phyloP scores from a whole-genome alignment of 495 filamentous ascomycete genomes.

The Cetradonia linearis region DNA sequence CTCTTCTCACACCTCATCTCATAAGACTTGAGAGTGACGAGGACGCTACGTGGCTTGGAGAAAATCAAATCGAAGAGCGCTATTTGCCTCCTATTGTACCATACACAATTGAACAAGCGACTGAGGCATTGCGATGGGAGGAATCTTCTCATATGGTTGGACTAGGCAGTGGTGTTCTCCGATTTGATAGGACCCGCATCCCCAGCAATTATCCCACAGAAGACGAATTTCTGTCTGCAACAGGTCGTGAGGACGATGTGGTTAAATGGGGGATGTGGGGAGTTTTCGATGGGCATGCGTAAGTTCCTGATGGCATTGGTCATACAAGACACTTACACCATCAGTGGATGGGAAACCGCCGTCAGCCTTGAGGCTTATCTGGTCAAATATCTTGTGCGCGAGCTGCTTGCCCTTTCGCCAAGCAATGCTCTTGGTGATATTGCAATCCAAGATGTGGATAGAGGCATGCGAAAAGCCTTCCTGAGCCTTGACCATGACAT shows the following conservation, averaged over 20 bases:
- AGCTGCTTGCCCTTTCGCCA: conserved; percentile 27
- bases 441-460: conserved; percentile 30
- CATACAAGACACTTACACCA: background rate
- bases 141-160: background rate
- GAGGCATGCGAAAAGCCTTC: conserved; percentile 40
- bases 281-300: conserved; percentile 43
- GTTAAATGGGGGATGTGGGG: conserved; percentile 40
- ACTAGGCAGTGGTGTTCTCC: conserved; percentile 11
- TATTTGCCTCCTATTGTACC: conserved; percentile 6
- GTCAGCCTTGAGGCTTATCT: conserved; percentile 34
- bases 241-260: conserved; percentile 17
- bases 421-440: conserved; percentile 10
- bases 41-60: background rate
- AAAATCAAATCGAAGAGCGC: background rate
- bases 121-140: conserved; percentile 4
- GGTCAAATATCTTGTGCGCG: conserved; percentile 33
- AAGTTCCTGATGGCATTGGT: background rate
- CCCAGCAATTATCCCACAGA: conserved; percentile 15
- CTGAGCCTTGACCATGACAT: conserved; percentile 41
- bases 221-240: conserved; percentile 6
- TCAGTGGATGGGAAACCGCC: conserved; percentile 36
- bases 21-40: conserved; percentile 12
- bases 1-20: background rate
- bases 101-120: conserved; percentile 4
- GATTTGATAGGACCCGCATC: conserved; percentile 10